Evolutionary conservation across 139 green algal genomes (phyloP), one percentile per base, ranked within the genome.

Genomic region (Coccomyxa sp.): DNA sequence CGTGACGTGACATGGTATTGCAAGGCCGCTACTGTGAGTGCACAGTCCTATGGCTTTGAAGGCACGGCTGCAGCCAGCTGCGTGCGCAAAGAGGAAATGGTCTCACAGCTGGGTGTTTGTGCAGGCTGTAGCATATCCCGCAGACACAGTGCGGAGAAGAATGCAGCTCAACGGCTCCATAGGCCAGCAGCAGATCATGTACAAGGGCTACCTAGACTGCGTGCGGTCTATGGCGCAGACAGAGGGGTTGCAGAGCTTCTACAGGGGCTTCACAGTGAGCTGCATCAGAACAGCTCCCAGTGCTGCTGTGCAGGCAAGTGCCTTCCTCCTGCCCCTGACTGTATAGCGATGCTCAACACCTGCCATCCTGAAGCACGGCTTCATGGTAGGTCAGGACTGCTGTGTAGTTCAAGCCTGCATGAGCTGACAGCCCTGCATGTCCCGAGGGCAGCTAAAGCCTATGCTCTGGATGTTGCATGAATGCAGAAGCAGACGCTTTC

Each of bases 111-210:
- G n/a, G n/a, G n/a, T n/a, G n/a, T n/a, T 34, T 14, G 6, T 36
- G 64, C 64, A 71, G 76, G 82, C 79, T 0, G 58, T 86, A 36
- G 83, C 82, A 39, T 94, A 92, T 78, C 90, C 90, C 0, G 40
- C 92, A 24, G 90, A 94, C 82, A 92, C 88, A 7, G 75, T 94
- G 41, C 77, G 90, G 22, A 80, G 90, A 44, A 82, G 88, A 31
- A 84, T 92, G 85, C 88, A 94, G 54, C 58, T 73, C 33, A 40
- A 70, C 69, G 54, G 81, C 0, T 64, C 75, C 4, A 55, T 39
- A 9, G 39, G 70, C 5, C 74, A 73, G 10, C 73, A 33, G 6
- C 9, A 34, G 16, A 64, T 64, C 5, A 27, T 29, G 14, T 77
- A 75, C 55, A 37, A 31, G n/a, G 81, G 81, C 39, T 80, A 79